A percentile compares a stretch with the other conserved stretches of the same genome.
These are phyloP conservation scores for Neurospora crassa DNA, from an alignment of 2,329 filamentous ascomycete genomes.

Conservation along the genomic window DNA sequence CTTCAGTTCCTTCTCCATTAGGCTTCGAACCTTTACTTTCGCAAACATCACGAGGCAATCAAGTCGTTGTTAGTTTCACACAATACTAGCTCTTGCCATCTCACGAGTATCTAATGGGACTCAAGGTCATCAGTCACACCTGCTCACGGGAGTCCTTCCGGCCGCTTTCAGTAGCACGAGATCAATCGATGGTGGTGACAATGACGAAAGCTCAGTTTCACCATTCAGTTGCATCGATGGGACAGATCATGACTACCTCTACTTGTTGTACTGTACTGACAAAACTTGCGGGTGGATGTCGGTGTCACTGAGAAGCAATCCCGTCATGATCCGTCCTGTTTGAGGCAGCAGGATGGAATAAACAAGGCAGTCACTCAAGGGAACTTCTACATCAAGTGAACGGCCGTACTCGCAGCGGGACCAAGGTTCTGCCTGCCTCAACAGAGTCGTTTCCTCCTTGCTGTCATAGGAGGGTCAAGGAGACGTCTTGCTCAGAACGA, in stretches of 20 bases:
- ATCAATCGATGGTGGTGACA: background rate
- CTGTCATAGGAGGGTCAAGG: background rate
- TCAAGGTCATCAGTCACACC: background rate
- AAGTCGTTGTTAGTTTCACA: background rate
- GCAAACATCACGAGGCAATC: background rate
- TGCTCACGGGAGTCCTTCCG: background rate
- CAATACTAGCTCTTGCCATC: background rate
- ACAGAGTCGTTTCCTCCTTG: background rate
- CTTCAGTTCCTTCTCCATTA: background rate
- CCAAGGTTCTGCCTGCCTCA: background rate
- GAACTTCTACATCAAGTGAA: background rate
- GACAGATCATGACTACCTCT: background rate
- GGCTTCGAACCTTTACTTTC: background rate
- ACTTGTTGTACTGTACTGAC: background rate
- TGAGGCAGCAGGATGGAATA: background rate
- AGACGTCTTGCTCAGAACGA: background rate
- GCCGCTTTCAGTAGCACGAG: background rate
- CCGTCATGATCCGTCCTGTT: background rate
- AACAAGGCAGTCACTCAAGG: background rate
- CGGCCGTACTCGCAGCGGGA: background rate
- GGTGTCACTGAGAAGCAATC: background rate
- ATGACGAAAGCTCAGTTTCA: background rate
- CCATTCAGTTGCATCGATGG: background rate
- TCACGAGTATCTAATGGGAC: background rate
- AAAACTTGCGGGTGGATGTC: background rate